A percentile compares a stretch with the other conserved stretches of the same genome.
Conservation (phyloP, 192 early-diverging fungal genomes). For the Allomyces javanicus region DNA sequence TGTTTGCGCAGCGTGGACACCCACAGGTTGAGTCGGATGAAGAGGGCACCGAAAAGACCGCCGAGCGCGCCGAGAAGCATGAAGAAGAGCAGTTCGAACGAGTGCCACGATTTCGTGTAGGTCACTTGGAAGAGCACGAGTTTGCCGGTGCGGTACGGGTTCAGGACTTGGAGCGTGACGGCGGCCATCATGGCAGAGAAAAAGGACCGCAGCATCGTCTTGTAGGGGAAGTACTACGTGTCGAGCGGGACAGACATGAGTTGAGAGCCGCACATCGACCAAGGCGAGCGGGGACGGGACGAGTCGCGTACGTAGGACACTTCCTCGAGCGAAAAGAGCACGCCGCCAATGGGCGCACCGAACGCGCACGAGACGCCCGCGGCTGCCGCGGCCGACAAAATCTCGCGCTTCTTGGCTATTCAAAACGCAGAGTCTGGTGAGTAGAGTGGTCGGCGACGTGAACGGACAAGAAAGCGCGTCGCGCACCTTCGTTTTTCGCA, state of each 20-base stretch:
- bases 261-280: neutral
- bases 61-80: constrained; percentile 64
- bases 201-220: constrained; percentile 84
- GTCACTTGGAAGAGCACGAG: constrained; percentile 65
- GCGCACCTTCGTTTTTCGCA: constrained; percentile 57
- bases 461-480: neutral
- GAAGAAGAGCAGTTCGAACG: constrained; percentile 79
- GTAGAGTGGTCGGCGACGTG: neutral
- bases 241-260: constrained; percentile 10
- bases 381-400: constrained; percentile 76
- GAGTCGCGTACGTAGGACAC: constrained; percentile 56
- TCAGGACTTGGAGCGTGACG: constrained; percentile 54
- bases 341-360: constrained; percentile 90
- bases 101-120: constrained; percentile 74
- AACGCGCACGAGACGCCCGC: constrained; percentile 90
- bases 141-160: constrained; percentile 68
- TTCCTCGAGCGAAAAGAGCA: constrained; percentile 83
- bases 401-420: constrained; percentile 72
- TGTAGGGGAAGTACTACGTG: constrained; percentile 67
- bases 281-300: constrained; percentile 14
- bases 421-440: neutral
- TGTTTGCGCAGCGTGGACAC: constrained; percentile 52
- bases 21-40: constrained; percentile 49
- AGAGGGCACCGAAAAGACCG: constrained; percentile 58
- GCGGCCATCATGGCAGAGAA: constrained; percentile 86